Conservation (phyloP, 2,329 filamentous ascomycete genomes). For the Penicillium psychrosexuale region DNA sequence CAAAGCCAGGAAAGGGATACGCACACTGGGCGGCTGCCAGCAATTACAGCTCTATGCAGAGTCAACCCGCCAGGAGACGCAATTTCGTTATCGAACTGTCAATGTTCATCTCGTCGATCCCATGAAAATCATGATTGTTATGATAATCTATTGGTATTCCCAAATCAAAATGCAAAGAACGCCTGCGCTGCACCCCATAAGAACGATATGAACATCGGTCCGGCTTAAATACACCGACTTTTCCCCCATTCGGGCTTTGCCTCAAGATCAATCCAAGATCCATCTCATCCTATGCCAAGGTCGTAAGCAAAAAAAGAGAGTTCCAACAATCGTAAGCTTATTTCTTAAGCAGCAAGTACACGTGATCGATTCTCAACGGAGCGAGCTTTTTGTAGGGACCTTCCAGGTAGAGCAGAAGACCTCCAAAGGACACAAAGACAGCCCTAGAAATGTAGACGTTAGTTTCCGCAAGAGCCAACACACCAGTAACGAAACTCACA, state of each 20-base stretch:
- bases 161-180: conserved; percentile 38
- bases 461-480: background rate
- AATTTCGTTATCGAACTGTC: background rate
- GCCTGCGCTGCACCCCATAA: conserved; percentile 41
- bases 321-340: conserved; percentile 37
- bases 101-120: conserved; percentile 1
- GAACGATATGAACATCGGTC: conserved; percentile 20
- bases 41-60: background rate
- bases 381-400: conserved; percentile 96
- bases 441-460: conserved; percentile 58
- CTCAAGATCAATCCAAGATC: conserved; percentile 1
- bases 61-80: background rate
- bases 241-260: conserved; percentile 13
- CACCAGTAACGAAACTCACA: conserved; percentile 59
- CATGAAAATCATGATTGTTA: conserved; percentile 17
- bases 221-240: conserved; percentile 21
- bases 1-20: background rate
- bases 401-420: conserved; percentile 82
- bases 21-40: background rate
- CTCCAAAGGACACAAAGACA: conserved; percentile 90
- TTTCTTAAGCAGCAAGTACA: conserved; percentile 94
- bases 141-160: conserved; percentile 37
- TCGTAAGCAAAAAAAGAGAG: conserved; percentile 9
- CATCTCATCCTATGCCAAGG: conserved; percentile 1
- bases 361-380: conserved; percentile 84